phyloP scores from a whole-genome alignment of 805 yeast genomes.

The Metschnikowia baotianmanensis region DNA sequence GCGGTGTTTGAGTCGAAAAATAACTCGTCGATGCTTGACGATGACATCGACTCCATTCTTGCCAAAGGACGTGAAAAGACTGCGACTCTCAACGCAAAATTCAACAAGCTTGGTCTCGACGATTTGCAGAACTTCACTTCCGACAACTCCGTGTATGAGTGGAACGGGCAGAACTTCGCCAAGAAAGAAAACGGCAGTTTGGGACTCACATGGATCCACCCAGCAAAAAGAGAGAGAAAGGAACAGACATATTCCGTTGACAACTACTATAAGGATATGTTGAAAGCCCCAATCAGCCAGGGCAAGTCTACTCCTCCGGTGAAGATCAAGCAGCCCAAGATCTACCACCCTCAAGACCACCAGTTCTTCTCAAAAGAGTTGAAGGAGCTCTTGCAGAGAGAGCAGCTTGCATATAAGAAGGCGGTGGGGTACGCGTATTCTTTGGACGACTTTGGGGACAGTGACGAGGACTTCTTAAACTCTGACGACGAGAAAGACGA shows the following conservation, averaged over 20 bases:
- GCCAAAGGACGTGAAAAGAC: conserved; percentile 82
- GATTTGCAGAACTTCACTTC: conserved; percentile 90
- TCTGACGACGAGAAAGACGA: conserved; percentile 44
- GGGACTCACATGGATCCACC: conserved; percentile 65
- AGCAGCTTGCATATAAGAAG: conserved; percentile 61
- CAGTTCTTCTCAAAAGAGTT: conserved; percentile 66
- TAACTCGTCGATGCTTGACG: conserved; percentile 39
- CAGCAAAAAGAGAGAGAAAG: conserved; percentile 70
- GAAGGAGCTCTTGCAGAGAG: conserved; percentile 54
- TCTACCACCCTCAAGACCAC: conserved; percentile 63
- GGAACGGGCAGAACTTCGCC: conserved; percentile 91
- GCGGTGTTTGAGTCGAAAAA: conserved; percentile 64
- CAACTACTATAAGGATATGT: conserved; percentile 70
- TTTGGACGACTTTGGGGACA: conserved; percentile 57
- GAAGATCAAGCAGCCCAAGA: conserved; percentile 34
- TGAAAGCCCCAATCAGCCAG: conserved; percentile 33
- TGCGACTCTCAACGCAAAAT: conserved; percentile 71
- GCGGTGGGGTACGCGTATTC: conserved; percentile 58
- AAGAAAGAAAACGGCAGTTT: conserved; percentile 40
- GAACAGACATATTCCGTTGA: conserved; percentile 78
- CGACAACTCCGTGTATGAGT: conserved; percentile 87
- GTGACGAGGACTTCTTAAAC: conserved; percentile 45
- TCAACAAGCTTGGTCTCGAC: conserved; percentile 83
- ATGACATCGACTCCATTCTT: conserved; percentile 82
- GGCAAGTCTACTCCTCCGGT: conserved; percentile 9